Evolutionary conservation across 306 rosid genomes (phyloP), one percentile per base, ranked within the genome.

Genomic region (Vigna hirtella): DNA sequence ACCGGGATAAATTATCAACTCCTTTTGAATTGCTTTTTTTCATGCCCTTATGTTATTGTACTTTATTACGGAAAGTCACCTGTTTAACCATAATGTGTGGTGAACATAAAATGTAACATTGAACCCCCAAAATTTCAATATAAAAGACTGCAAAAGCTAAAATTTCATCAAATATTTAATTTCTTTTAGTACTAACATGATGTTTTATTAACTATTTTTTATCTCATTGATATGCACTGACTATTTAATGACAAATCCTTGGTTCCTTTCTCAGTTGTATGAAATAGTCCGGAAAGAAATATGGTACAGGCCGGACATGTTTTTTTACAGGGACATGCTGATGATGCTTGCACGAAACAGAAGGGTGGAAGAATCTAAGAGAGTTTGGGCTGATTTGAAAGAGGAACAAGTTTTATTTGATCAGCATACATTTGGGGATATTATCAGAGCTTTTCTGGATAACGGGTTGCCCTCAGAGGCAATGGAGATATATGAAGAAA

Each of bases 231-330:
- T 50, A 22, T 43, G 47, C 70, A 72, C 11, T 61, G 22, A 52
- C 32, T 20, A 49, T 57, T 66, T 61, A 38, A 24, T 84, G 83
- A 68, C 81, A 77, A 59, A 61, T 45, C 14, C 38, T 71, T 34
- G 47, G 36, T 55, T 66, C 77, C 56, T 50, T 56, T 79, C 59
- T 51, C 90, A 94, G 98, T 66, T 94, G 73, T 94, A 94, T 38
- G 78, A 92, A 62, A 91, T 90, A 66, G 95, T 94, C 65, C 93
- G 97, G 48, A 89, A 89, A 82, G 98, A 94, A 76, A 93, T 94
- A 79, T 94, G 98, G 98, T 94, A 94, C 68, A 86, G 97, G 56
- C 97, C 97, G 7, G 98, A 94, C 88, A 90, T 92, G 98, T 92
- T 87, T 88, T 94, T 94, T 61, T 90, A 89, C 45, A 84, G 95